Evolutionary conservation across 2,329 filamentous ascomycete genomes (phyloP).

Genomic region (Scytalidium lignicola): DNA sequence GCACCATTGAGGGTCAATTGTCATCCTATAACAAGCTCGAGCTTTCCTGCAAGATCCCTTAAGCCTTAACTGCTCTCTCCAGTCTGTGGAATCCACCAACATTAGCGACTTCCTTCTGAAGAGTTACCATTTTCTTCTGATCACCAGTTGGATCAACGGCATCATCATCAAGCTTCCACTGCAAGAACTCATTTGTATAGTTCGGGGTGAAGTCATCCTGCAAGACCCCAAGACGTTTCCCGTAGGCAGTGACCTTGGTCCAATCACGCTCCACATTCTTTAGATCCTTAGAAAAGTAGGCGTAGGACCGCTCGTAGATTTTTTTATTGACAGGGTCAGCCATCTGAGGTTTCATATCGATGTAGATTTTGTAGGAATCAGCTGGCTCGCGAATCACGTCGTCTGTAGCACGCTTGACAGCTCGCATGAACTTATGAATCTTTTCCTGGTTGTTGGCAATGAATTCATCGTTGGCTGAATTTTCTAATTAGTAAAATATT

Average conservation of each 20-base stretch:
- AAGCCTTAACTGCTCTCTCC: constrained; percentile 11
- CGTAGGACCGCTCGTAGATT: constrained; percentile 74
- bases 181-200: constrained; percentile 68
- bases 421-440: constrained; percentile 62
- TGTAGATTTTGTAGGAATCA: constrained; percentile 61
- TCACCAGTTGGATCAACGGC: constrained; percentile 64
- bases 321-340: constrained; percentile 64
- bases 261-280: constrained; percentile 73
- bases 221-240: constrained; percentile 66
- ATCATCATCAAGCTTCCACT: constrained; percentile 60
- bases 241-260: constrained; percentile 72
- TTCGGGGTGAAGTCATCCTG: constrained; percentile 61
- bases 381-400: constrained; percentile 61
- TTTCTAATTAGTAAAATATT: neutral
- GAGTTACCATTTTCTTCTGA: constrained; percentile 66
- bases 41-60: neutral
- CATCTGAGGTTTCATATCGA: constrained; percentile 69
- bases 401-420: constrained; percentile 71
- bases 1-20: no score
- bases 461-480: constrained; percentile 57
- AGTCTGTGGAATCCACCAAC: constrained; percentile 60
- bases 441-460: constrained; percentile 60
- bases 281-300: constrained; percentile 69
- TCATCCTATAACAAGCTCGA: no score
- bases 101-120: constrained; percentile 62